Evolutionary conservation across 139 green algal genomes (phyloP).

Genomic region (Chlorella sp.): DNA sequence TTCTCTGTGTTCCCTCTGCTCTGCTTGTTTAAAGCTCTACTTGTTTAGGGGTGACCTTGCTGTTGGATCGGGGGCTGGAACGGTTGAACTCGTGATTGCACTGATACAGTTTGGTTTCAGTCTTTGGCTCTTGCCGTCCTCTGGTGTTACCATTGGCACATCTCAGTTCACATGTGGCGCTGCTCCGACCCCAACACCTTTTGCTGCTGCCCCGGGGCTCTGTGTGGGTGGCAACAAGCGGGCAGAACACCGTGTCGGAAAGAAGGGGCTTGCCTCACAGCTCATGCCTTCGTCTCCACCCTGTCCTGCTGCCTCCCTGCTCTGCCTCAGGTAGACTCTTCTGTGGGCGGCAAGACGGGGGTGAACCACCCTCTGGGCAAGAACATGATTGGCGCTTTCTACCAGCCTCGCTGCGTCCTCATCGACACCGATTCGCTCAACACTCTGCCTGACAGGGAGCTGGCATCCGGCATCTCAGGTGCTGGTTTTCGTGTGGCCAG

Average conservation of each 20-base stretch:
- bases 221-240: background rate
- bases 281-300: background rate
- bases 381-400: slow-evolving; percentile 99
- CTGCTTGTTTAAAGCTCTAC: no score
- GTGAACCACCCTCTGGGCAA: slow-evolving; percentile 99
- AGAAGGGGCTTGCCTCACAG: background rate
- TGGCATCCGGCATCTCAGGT: slow-evolving; percentile 86
- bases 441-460: slow-evolving; percentile 93
- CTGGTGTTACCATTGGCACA: no score
- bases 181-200: background rate
- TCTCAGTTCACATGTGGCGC: background rate
- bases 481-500: no score
- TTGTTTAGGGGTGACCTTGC: no score
- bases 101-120: background rate
- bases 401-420: slow-evolving; percentile 89
- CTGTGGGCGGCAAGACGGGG: slow-evolving; percentile 97
- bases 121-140: background rate
- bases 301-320: background rate
- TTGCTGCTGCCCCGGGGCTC: background rate
- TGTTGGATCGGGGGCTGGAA: no score
- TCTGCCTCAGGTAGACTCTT: slow-evolving; percentile 89
- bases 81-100: background rate
- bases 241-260: no score
- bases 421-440: slow-evolving; percentile 92
- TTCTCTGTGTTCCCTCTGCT: no score